Percentiles rank a stretch among this genome's conserved stretches.
These are phyloP conservation scores for Pyrenophora graminea DNA, from an alignment of 2,329 filamentous ascomycete species.

Conservation along the genomic window DNA sequence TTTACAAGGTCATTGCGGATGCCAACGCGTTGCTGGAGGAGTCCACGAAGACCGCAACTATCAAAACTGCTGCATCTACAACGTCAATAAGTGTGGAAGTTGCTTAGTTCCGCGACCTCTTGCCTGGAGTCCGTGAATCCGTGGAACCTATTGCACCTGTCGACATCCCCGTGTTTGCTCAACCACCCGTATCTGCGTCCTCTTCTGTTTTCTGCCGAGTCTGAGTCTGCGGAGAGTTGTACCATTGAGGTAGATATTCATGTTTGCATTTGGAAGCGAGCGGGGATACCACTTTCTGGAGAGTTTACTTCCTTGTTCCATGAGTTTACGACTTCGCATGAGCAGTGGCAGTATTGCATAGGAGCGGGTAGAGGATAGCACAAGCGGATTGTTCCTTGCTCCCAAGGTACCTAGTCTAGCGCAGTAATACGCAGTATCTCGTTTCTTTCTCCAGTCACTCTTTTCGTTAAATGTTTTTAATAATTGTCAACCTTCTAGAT, in stretches of 20 bases:
- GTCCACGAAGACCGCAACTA: neutral
- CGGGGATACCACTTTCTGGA: constrained; percentile 40
- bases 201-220: constrained; percentile 52
- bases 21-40: constrained; percentile 11
- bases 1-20: constrained; percentile 5
- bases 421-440: too few species aligned
- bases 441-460: too few species aligned
- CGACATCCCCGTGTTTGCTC: neutral
- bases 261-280: constrained; percentile 42
- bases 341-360: constrained; percentile 6
- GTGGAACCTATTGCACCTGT: neutral
- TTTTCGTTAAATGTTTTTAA: too few species aligned
- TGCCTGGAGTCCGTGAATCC: neutral
- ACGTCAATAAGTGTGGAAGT: neutral
- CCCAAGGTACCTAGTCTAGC: too few species aligned
- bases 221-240: constrained; percentile 30
- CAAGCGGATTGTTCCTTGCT: neutral
- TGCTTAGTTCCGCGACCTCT: neutral
- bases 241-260: constrained; percentile 22
- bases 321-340: constrained; percentile 24
- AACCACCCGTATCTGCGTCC: neutral
- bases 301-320: constrained; percentile 20
- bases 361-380: neutral
- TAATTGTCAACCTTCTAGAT: too few species aligned
- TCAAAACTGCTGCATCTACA: neutral